Conservation (phyloP, 2,329 filamentous ascomycete species). For the Westerdykella ornata region DNA sequence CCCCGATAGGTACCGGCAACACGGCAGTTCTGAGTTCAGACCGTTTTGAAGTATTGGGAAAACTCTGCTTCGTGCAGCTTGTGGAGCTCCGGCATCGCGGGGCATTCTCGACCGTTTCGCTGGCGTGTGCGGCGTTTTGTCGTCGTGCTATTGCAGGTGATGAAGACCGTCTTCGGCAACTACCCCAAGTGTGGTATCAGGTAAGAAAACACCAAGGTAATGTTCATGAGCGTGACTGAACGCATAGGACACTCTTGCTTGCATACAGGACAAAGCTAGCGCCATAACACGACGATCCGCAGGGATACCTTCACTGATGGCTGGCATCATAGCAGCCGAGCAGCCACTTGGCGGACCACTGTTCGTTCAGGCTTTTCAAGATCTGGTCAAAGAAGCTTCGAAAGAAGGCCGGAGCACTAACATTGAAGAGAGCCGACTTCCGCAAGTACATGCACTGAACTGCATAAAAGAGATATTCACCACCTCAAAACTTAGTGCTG, state of each 20-base stretch:
- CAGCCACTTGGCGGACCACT: slow-evolving; percentile 50
- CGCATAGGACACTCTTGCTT: slow-evolving; percentile 55
- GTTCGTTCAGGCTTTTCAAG: slow-evolving; percentile 58
- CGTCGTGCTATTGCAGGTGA: slow-evolving; percentile 52
- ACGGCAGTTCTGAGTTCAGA: slow-evolving; percentile 24
- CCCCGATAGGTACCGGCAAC: slow-evolving; percentile 25
- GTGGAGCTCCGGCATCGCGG: slow-evolving; percentile 80
- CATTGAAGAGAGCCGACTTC: slow-evolving; percentile 54
- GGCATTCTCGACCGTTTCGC: slow-evolving; percentile 86
- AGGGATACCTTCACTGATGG: slow-evolving; percentile 80
- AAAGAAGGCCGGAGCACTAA: slow-evolving; percentile 50
- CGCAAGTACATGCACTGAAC: slow-evolving; percentile 92
- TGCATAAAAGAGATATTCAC: slow-evolving; percentile 89
- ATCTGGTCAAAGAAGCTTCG: slow-evolving; percentile 55
- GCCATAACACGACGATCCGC: slow-evolving; percentile 83
- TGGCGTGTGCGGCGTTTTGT: slow-evolving; percentile 80
- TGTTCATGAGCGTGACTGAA: slow-evolving; percentile 3
- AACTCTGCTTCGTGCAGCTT: slow-evolving; percentile 73
- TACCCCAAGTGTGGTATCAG: slow-evolving; percentile 64
- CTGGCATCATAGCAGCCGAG: slow-evolving; percentile 68
- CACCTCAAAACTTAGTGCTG: slow-evolving; percentile 65
- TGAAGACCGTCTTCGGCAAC: slow-evolving; percentile 37
- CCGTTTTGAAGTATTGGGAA: slow-evolving; percentile 61
- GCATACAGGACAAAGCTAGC: slow-evolving; percentile 67
- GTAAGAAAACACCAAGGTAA: slow-evolving; percentile 10